A percentile compares a stretch with the other conserved stretches of the same genome.
Conservation (phyloP, 495 filamentous ascomycete genomes). For the Aspergillus nidulans region DNA sequence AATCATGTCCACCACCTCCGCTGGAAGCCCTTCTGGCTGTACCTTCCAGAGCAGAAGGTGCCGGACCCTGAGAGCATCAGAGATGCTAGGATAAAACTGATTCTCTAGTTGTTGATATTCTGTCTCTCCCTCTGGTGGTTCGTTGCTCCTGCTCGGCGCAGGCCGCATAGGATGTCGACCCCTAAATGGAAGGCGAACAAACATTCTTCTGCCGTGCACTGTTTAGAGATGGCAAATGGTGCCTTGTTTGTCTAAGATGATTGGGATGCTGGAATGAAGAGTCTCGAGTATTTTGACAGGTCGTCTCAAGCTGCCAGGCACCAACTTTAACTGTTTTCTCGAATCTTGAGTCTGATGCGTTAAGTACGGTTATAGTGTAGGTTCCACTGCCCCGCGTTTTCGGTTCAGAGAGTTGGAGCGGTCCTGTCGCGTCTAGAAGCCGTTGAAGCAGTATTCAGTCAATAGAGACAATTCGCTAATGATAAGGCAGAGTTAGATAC, state of each 20-base stretch:
- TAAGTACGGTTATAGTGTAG: background rate
- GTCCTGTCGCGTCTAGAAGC: background rate
- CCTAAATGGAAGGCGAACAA: conserved; percentile 6
- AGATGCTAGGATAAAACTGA: conserved; percentile 24
- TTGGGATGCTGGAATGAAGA: background rate
- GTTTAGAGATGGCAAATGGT: background rate
- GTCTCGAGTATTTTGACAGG: background rate
- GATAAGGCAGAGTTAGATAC: background rate
- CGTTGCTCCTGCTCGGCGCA: background rate
- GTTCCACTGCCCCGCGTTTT: background rate
- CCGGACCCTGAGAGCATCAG: conserved; percentile 35
- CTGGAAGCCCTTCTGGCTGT: conserved; percentile 41
- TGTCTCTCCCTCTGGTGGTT: background rate
- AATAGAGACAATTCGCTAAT: background rate
- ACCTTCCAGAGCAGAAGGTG: conserved; percentile 38
- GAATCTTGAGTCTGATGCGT: background rate
- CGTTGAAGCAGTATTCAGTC: background rate
- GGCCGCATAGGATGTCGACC: background rate
- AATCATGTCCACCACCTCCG: conserved; percentile 63
- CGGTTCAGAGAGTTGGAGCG: background rate
- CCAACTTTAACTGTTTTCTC: background rate
- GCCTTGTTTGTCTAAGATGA: background rate
- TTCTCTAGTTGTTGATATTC: background rate
- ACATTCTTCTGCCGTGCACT: background rate
- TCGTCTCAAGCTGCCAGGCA: background rate